Evolutionary conservation across 495 filamentous ascomycete species (phyloP), one percentile per base, ranked within the genome.

Genomic region (Cryomyces antarcticus): DNA sequence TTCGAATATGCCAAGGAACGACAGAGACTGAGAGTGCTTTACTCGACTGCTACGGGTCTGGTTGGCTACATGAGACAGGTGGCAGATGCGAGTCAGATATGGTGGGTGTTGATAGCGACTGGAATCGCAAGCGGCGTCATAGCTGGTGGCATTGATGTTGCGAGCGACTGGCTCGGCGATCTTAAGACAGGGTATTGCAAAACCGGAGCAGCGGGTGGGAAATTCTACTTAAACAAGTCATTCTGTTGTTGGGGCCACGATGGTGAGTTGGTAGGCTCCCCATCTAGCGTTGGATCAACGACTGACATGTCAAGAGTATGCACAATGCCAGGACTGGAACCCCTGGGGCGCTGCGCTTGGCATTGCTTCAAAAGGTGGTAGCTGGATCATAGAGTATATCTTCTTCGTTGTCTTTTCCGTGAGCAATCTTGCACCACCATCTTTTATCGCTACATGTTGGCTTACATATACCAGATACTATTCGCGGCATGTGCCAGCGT

Each of bases 1-100:
- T 96, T 93, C 55, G 89, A 97, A 60, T 93, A 97, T 57, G 89
- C 85, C 27, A 95, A 95, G 59, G 89, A 97, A 60, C 72, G 89
- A 12, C 84, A 93, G 58, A 73, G 89, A 36, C 71, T 89, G 49
- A 70, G 84, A 6, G 65, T 80, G 11, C 65, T 97, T 7, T 77
- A 73, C 41, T 73, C 77, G 3, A 75, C 66, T 46, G 68, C 78
- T 6, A 71, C 74, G 28, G 81, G 84, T 3, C 43, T 93, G 10
- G 46, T 87, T 17, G 85, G 86, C 27, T 75, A 87, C 54, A 49
- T 72, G 29, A 72, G 70, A 39, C 77, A 77, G 42, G 52, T 89
- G 6, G 62, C 80, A 30, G 92, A 97, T 58, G 75, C 77, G 2
- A 82, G 80, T 54, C 84, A 96, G 63, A 75, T 93, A 41, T 97